Base-by-base conservation (phyloP, 163 green algal genomes). In the Prototheca wickerhamii region DNA sequence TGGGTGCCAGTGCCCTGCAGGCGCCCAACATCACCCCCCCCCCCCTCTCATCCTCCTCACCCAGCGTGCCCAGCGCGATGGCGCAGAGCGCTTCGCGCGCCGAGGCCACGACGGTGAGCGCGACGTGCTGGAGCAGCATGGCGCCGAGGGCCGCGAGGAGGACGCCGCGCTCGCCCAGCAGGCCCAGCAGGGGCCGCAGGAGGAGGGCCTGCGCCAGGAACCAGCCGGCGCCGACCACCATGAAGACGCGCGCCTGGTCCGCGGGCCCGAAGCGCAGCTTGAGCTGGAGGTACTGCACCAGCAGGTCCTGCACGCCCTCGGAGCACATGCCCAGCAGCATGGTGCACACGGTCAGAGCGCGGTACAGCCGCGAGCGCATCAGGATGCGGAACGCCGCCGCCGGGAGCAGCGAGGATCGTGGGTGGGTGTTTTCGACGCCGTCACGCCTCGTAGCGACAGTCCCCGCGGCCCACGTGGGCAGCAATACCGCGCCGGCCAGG, bases 251-350 rank as follows among this genome's bases (percentile, higher is more conserved):
- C 1, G 67, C 76, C 73, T 83, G 76, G 56, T 89, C 83, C 10
- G 58, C 53, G 3, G 75, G 77, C 20, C 60, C 74, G 70, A 87
- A 91, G 34, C 67, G 68, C 40, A 91, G 68, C 54, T 76, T 80
- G 5, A 88, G 58, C 76, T 91, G 80, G 4, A 90, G 72, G 67
- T 90, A 90, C 73, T 91, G 83, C 26, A 84, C 75, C 49, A 91
- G 64, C 60, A 89, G 69, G 60, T 87, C 83, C 33, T 82, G 65
- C 42, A 90, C 42, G 15, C 79, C 82, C 68, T 89, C 82, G 20
- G 37, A 29, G 3, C 84, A 77, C 0, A 87, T 56, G 5, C 78
- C 69, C 2, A 57, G 54, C 20, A 78, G 51, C 70, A 77, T 77
- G 25, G 77, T 68, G 34, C 61, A 64, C 21, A 74, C 29, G 20